These are phyloP conservation scores for Melaleuca quinquenervia DNA, from an alignment of 345 rosid species.

Conservation along the genomic window DNA sequence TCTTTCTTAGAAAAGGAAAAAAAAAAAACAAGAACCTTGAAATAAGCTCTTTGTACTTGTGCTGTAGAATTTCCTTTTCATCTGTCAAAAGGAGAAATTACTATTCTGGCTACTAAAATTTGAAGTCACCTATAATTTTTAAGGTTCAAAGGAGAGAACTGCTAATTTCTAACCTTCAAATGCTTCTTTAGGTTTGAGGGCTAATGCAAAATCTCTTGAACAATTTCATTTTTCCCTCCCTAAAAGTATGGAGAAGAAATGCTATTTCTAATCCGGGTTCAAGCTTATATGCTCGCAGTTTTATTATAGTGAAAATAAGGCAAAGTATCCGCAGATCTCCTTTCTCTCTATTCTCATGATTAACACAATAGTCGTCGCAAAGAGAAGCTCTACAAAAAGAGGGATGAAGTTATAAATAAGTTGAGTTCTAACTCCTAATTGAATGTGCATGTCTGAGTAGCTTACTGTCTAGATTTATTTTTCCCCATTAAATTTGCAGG, in stretches of 20 bases:
- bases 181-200: background rate
- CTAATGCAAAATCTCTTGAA: background rate
- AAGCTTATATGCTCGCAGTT: background rate
- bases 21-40: background rate
- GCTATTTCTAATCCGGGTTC: background rate
- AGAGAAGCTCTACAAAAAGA: background rate
- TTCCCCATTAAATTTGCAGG: constrained; percentile 14
- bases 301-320: background rate
- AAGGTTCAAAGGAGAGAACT: background rate
- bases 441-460: background rate
- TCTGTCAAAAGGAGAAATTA: background rate
- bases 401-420: background rate
- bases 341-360: background rate
- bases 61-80: background rate
- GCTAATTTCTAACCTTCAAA: background rate
- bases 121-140: background rate
- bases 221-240: background rate
- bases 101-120: background rate
- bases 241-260: background rate
- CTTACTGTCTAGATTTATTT: background rate
- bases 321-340: background rate
- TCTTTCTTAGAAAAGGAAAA: background rate
- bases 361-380: background rate
- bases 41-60: background rate
- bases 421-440: background rate